Conservation (phyloP, 208 protist genomes). For the Trypanosoma brucei region DNA sequence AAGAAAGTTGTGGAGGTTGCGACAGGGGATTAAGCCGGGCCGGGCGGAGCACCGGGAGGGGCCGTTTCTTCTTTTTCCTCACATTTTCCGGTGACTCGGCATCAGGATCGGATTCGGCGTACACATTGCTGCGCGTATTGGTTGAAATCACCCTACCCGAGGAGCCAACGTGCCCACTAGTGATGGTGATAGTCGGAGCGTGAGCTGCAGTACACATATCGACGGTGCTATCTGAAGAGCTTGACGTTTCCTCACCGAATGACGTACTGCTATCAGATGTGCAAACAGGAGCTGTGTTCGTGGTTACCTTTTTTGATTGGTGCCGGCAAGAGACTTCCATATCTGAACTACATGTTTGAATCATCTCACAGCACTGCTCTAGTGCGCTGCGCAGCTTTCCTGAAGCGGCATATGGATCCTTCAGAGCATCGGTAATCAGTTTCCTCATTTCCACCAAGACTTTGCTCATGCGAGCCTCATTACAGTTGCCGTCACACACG, state of each 20-base stretch:
- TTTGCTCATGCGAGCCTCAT: not conserved
- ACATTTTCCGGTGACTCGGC: too few relatives aligned
- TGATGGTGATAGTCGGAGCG: constrained; percentile 9
- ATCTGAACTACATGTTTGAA: not conserved
- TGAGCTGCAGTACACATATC: not conserved
- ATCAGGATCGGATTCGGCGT: not conserved
- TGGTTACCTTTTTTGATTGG: too few relatives aligned
- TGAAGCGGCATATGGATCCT: not conserved
- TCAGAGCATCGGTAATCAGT: not conserved
- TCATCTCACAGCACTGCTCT: not conserved
- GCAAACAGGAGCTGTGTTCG: too few relatives aligned
- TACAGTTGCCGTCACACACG: too few relatives aligned
- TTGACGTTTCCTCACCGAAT: not conserved
- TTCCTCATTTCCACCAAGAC: not conserved
- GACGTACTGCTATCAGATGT: not conserved
- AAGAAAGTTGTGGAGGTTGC: not conserved
- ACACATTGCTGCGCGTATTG: not conserved
- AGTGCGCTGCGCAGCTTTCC: not conserved
- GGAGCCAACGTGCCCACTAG: not conserved
- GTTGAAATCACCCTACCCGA: not conserved
- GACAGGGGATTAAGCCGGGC: not conserved
- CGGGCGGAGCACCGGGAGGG: not conserved
- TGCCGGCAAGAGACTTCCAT: too few relatives aligned
- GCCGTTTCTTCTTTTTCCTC: not conserved
- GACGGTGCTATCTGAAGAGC: not conserved